Conservation (phyloP, 2,329 filamentous ascomycete genomes). For the Sporothrix protearum region DNA sequence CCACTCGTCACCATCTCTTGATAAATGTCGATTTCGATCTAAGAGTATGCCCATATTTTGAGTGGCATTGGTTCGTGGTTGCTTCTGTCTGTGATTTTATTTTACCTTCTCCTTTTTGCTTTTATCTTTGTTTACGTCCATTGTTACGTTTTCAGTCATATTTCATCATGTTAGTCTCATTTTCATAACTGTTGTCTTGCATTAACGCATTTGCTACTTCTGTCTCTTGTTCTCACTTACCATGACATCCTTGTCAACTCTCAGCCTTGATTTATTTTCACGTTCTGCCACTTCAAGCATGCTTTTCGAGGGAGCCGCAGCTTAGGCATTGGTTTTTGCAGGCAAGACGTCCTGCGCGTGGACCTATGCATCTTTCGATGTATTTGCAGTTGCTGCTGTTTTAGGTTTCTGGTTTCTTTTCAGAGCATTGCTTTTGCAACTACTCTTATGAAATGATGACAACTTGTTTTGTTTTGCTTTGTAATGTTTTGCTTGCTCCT, state of each 20-base stretch:
- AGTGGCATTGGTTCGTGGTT: not conserved
- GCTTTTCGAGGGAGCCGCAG: not conserved
- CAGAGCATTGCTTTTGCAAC: not conserved
- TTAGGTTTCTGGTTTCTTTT: not conserved
- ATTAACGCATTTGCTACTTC: not conserved
- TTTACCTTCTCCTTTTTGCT: not conserved
- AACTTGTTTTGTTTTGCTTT: not conserved
- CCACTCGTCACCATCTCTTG: not conserved
- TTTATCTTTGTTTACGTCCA: not conserved
- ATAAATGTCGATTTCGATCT: not conserved
- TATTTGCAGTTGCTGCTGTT: not conserved
- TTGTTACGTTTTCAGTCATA: not conserved
- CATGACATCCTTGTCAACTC: not conserved
- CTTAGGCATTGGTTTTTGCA: not conserved
- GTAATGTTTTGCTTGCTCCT: not conserved
- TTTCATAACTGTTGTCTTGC: not conserved
- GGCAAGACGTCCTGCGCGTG: not conserved
- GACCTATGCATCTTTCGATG: not conserved
- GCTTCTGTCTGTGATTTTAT: not conserved
- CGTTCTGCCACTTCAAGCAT: not conserved
- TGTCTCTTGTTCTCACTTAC: not conserved
- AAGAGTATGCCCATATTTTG: conserved; percentile 5
- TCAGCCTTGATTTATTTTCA: not conserved
- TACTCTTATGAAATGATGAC: not conserved
- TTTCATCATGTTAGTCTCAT: not conserved